Evolutionary conservation across 495 filamentous ascomycete species (phyloP), one percentile per base, ranked within the genome.

Genomic region (Opeltia flavorubescens): DNA sequence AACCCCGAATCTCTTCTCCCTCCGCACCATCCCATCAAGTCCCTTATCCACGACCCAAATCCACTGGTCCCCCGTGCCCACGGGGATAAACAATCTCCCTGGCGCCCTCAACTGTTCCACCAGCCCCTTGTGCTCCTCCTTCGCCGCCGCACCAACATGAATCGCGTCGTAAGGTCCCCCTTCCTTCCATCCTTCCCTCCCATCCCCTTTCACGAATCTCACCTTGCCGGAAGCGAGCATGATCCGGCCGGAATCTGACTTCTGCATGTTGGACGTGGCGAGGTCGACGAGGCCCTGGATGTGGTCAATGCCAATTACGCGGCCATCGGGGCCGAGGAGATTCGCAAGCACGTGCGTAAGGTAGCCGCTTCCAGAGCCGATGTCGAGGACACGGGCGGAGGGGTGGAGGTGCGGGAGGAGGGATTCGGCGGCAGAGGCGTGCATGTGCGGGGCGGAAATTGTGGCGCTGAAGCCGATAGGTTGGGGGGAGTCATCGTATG

Each of bases 401-500:
- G 68, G 66, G 33, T 65, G 49, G 41, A 66, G 38, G 18, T 81
- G 79, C 38, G 74, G 75, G 13, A 86, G 71, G 1, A 86, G 70
- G 23, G 77, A 70, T 62, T 86, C 80, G 43, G 75, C 71, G 28
- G 83, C 83, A 28, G 78, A 71, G 58, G 85, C 89, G 66, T 98
- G 91, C 86, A 98, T 98, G 71, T 98, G 91, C 15, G 91, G 91
- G 18, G 91, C 91, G 25, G 83, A 89, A 54, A 98, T 98, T 44
- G 93, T 98, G 44, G 91, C 91, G 13, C 61, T 54, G 62, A 84
- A 77, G 44, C 93, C 89, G 64, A 98, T 96, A 47, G 75, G 58
- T 62, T 96, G 89, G 7, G 91, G 91, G 21, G 80, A 84, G 71
- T 98, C 91, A 44, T 84, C 76, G 67, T 96, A 98, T 1, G 91